Base-by-base conservation (phyloP, 2,329 filamentous ascomycete genomes). In the Colletotrichum sp. region DNA sequence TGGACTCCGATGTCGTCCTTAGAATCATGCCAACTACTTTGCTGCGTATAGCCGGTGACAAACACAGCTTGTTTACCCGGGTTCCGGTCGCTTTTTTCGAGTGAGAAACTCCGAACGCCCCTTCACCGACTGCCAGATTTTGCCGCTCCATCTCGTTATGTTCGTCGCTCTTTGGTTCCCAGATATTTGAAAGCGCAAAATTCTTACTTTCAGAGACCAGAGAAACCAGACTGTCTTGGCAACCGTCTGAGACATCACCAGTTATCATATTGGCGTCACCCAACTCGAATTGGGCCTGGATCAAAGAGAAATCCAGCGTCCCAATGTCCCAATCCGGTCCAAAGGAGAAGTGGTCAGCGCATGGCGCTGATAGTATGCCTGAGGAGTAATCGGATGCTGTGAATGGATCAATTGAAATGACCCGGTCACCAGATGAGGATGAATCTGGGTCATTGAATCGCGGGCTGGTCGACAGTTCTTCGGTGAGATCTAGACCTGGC, bases 181-280 rank as follows among this genome's bases (percentile, higher is more conserved):
- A 71, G 21, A 52, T 13, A 16, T 28, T 16, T 18, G 55, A 58
- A 26, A 58, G 55, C 26, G 13, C 26, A 30, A 61, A 6, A 48
- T 13, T 48, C 10, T 21, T 48, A 7, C 43, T 48, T 48, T 21
- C n/a, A 13, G 18, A 21, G 18, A 12, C 43, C 43, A 48, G 10
- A 48, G 43, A 8, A 48, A 21, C n/a, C 3, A 24, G 58, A 61
- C 89, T 21, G 30, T n/a, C 28, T 34, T 61, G 16, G 26, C 4
- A 60, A 30, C 1, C 5, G 5, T 60, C 56, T 1, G 16, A 60
- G 18, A 32, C 56, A 30, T 60, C 43, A 21, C 43, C 18, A 48
- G 43, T 3, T n/a, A 21, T 48, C 6, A 21, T 48, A n/a, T 48
- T 48, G 43, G 43, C 16, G n/a, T 48, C 43, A 7, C 43, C 10